These are phyloP conservation scores for Bruguiera parviflora DNA, from an alignment of 345 rosid species.

Conservation along the genomic window DNA sequence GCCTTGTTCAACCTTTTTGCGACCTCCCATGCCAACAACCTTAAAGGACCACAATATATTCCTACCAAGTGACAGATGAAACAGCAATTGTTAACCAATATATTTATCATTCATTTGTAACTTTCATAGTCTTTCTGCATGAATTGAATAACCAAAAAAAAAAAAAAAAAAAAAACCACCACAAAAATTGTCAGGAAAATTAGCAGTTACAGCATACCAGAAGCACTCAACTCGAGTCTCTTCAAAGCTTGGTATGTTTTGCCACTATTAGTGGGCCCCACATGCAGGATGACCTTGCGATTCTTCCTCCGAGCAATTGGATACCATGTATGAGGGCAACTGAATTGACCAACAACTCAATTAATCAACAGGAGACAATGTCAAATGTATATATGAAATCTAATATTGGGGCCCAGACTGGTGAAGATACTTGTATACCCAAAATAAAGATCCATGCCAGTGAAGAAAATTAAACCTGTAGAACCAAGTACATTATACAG, in stretches of 20 bases:
- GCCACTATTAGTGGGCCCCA: constrained; percentile 96
- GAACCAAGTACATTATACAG: too few species aligned
- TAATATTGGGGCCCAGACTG: background rate
- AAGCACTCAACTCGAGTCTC: constrained; percentile 64
- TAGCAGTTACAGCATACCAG: constrained; percentile 49
- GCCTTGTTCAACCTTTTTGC: constrained; percentile 81
- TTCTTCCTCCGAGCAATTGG: constrained; percentile 72
- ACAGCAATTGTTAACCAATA: constrained; percentile 1
- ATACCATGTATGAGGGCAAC: constrained; percentile 87
- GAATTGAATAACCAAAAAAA: background rate
- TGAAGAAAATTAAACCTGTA: too few species aligned
- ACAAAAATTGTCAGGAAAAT: background rate
- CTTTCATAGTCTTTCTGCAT: background rate
- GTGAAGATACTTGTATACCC: background rate
- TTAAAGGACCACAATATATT: constrained; percentile 91
- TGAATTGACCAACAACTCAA: constrained; percentile 20
- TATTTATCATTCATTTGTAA: background rate
- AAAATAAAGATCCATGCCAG: background rate
- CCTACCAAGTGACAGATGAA: constrained; percentile 41
- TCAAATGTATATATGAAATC: background rate
- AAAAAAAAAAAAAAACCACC: too few species aligned
- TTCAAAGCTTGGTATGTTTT: constrained; percentile 81
- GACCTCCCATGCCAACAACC: constrained; percentile 96
- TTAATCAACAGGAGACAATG: constrained; percentile 5
- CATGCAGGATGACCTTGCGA: constrained; percentile 79